Conservation (phyloP, 2,329 filamentous ascomycete species). For the Phyllosticta paracitricarpa region DNA sequence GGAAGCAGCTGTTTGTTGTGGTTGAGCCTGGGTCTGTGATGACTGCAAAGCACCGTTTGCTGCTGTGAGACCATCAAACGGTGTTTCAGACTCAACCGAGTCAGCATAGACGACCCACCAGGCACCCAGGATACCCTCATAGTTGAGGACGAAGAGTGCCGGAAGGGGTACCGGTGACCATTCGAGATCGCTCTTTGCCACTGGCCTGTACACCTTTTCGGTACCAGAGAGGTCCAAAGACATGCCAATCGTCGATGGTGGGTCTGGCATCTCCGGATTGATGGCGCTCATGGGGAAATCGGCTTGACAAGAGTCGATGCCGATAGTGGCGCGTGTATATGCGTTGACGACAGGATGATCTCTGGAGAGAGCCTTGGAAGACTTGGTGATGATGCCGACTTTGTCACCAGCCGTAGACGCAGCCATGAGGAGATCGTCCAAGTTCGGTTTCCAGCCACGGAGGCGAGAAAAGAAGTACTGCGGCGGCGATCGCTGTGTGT, state of each 20-base stretch:
- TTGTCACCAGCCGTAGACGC: conserved; percentile 72
- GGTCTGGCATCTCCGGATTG: conserved; percentile 46
- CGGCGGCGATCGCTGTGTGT: conserved; percentile 53
- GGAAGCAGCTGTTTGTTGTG: conserved; percentile 14
- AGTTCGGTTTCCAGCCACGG: conserved; percentile 66
- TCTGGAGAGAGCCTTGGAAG: conserved; percentile 55
- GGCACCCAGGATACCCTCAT: conserved; percentile 71
- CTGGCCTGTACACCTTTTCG: conserved; percentile 68
- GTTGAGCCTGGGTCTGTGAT: not conserved
- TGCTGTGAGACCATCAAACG: conserved; percentile 60
- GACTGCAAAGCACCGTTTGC: conserved; percentile 29
- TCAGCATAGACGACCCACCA: conserved; percentile 94
- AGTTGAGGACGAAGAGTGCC: conserved; percentile 73
- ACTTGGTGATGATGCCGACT: conserved; percentile 66
- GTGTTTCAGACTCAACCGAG: conserved; percentile 63
- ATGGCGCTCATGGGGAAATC: conserved; percentile 23
- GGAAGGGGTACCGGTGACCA: conserved; percentile 74
- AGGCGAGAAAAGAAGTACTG: conserved; percentile 72
- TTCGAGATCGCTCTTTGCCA: conserved; percentile 58
- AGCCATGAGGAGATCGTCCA: conserved; percentile 74
- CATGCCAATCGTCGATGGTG: conserved; percentile 68
- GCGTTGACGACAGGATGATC: conserved; percentile 54
- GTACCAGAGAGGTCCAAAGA: conserved; percentile 75
- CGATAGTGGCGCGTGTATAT: conserved; percentile 67
- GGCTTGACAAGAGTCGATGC: conserved; percentile 55